Evolutionary conservation across 2,329 filamentous ascomycete genomes (phyloP).

Genomic region (Arthrinium puccinioides): DNA sequence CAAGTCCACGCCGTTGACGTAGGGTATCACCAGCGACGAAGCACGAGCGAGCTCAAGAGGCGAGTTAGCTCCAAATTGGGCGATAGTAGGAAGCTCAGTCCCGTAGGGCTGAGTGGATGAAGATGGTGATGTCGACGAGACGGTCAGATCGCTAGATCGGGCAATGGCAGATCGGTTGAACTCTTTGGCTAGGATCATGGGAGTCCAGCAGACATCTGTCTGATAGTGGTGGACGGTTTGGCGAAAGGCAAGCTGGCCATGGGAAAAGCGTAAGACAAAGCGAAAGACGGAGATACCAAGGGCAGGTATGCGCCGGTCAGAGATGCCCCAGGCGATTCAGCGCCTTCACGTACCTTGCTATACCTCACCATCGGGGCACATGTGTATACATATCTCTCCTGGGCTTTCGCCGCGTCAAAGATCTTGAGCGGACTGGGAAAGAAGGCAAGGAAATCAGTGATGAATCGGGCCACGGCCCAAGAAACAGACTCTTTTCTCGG

Average conservation of each 20-base stretch:
- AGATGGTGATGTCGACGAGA: too few relatives aligned
- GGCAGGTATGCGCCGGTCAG: too few relatives aligned
- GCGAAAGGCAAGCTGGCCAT: constrained; percentile 51
- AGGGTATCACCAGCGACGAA: constrained; percentile 53
- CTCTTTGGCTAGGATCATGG: constrained; percentile 65
- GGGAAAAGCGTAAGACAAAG: neutral
- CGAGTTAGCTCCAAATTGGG: constrained; percentile 60
- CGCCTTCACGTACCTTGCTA: constrained; percentile 42
- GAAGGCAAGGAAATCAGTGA: neutral
- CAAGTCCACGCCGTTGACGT: constrained; percentile 57
- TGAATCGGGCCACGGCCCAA: neutral
- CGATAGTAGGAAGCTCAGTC: constrained; percentile 51
- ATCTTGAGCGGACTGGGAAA: constrained; percentile 46
- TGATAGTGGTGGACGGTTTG: constrained; percentile 59
- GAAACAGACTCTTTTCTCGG: too few relatives aligned
- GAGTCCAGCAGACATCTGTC: constrained; percentile 62
- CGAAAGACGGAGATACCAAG: neutral
- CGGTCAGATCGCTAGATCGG: constrained; percentile 57
- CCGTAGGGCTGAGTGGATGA: constrained; percentile 28
- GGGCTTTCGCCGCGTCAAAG: constrained; percentile 45
- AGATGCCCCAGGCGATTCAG: too few relatives aligned
- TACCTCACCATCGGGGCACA: constrained; percentile 65
- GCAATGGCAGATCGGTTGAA: constrained; percentile 56
- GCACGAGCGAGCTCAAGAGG: constrained; percentile 56
- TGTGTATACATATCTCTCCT: constrained; percentile 48